Evolutionary conservation across 2,329 filamentous ascomycete genomes (phyloP).

Genomic region (Fusarium nelsonii): DNA sequence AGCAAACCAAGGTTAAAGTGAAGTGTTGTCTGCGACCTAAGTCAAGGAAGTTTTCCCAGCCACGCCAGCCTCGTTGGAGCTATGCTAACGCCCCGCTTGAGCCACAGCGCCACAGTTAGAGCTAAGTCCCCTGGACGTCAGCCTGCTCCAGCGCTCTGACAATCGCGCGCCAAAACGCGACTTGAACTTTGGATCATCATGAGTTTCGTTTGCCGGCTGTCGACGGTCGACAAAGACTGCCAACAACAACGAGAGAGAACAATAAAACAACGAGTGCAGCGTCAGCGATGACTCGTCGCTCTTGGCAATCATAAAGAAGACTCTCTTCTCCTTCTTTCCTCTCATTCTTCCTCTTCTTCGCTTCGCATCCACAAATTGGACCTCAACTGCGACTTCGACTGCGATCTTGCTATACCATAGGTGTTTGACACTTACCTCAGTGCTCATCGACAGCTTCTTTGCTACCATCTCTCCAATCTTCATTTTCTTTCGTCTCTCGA

Average conservation of each 20-base stretch:
- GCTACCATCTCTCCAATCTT: neutral
- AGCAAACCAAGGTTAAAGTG: constrained; percentile 26
- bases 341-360: neutral
- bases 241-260: neutral
- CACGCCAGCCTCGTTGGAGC: constrained; percentile 40
- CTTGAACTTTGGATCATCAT: constrained; percentile 8
- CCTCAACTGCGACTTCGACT: neutral
- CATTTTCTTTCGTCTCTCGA: neutral
- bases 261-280: no score
- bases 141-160: constrained; percentile 32
- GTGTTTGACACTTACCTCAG: constrained; percentile 18
- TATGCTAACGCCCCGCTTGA: neutral
- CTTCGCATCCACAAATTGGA: constrained; percentile 20
- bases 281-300: constrained; percentile 10
- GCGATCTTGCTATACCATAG: constrained; percentile 18
- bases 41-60: constrained; percentile 47
- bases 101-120: constrained; percentile 35
- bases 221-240: constrained; percentile 2
- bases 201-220: neutral
- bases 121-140: constrained; percentile 24
- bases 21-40: constrained; percentile 34
- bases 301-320: constrained; percentile 11
- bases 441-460: constrained; percentile 1
- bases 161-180: constrained; percentile 15
- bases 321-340: constrained; percentile 6